Evolutionary conservation across 2,329 filamentous ascomycete genomes (phyloP).

Genomic region (Arthroderma uncinatum): DNA sequence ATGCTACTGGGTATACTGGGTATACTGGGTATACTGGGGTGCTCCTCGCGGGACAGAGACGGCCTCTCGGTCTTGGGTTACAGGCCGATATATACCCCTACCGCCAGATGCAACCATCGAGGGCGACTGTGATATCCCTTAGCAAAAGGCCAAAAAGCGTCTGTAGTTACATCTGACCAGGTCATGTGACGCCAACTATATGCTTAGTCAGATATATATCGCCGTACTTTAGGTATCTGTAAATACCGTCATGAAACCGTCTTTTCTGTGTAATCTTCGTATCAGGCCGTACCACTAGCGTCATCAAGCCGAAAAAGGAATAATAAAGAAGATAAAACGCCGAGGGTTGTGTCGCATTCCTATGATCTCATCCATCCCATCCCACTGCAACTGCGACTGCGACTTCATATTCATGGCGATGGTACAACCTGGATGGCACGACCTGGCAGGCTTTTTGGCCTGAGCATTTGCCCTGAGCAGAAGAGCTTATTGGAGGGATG

Average conservation of each 20-base stretch:
- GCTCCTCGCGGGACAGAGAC: too few species aligned
- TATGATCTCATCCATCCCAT: neutral
- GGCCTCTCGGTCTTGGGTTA: neutral
- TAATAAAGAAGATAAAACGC: too few species aligned
- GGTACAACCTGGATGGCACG: neutral
- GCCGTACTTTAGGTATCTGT: neutral
- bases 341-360: neutral
- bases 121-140: too few species aligned
- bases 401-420: neutral
- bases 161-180: neutral
- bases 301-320: neutral
- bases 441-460: neutral
- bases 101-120: neutral
- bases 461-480: neutral
- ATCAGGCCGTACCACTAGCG: neutral
- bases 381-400: neutral
- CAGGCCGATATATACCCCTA: neutral
- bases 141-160: neutral
- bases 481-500: neutral
- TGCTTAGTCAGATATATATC: neutral
- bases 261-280: neutral
- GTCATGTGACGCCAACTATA: neutral
- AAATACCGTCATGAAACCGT: neutral
- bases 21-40: too few species aligned
- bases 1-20: too few species aligned